Evolutionary conservation across 2,329 filamentous ascomycete genomes (phyloP).

Genomic region (Colletotrichum sansevieriae): DNA sequence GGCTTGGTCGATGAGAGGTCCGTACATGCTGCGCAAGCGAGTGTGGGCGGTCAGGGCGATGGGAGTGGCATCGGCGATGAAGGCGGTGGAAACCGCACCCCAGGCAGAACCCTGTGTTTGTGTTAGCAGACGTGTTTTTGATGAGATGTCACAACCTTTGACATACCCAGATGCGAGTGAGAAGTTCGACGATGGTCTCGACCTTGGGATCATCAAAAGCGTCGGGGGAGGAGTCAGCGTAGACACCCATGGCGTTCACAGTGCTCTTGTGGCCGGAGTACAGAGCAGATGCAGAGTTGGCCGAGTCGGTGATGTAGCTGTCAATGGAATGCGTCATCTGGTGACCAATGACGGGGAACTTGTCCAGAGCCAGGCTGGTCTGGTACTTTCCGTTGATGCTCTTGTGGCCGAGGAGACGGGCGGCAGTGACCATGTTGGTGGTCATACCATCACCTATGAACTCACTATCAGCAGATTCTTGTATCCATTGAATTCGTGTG

Average conservation of each 20-base stretch:
- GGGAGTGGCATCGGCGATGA: slow-evolving; percentile 85
- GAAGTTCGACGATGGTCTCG: slow-evolving; percentile 84
- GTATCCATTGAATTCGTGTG: neutral
- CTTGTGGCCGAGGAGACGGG: slow-evolving; percentile 84
- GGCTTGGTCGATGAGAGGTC: slow-evolving; percentile 79
- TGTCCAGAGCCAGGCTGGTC: slow-evolving; percentile 80
- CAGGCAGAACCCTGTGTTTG: slow-evolving; percentile 62
- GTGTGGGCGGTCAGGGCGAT: slow-evolving; percentile 82
- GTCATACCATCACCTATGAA: slow-evolving; percentile 69
- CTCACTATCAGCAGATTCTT: neutral
- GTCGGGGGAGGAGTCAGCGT: slow-evolving; percentile 80
- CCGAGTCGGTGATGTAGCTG: slow-evolving; percentile 87
- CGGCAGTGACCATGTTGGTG: slow-evolving; percentile 83
- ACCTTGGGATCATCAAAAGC: slow-evolving; percentile 88
- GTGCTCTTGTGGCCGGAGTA: slow-evolving; percentile 88
- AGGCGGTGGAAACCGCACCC: slow-evolving; percentile 83
- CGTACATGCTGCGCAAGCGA: slow-evolving; percentile 76
- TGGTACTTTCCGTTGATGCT: slow-evolving; percentile 88
- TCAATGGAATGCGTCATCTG: slow-evolving; percentile 92
- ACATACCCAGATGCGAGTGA: slow-evolving; percentile 76
- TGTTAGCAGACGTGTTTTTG: neutral
- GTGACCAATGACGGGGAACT: slow-evolving; percentile 88
- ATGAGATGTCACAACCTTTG: slow-evolving; percentile 51
- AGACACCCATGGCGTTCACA: slow-evolving; percentile 84
- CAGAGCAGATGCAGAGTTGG: slow-evolving; percentile 85